Evolutionary conservation across 1,284 basidiomycete genomes (phyloP).

Genomic region (Chalciporus sp.): DNA sequence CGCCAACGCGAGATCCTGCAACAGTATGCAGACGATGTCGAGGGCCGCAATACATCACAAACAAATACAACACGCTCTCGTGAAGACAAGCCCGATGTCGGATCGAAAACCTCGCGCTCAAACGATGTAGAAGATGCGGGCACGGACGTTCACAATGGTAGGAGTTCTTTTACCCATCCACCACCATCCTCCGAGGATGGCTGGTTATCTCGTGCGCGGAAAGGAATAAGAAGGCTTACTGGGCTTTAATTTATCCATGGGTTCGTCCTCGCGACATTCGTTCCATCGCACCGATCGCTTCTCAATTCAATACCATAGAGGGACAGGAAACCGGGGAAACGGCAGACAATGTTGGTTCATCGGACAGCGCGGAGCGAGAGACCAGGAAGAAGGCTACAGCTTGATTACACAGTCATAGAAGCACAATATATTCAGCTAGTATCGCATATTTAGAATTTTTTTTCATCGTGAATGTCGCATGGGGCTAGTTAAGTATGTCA

Average conservation of each 20-base stretch:
- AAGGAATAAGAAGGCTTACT: constrained; percentile 67
- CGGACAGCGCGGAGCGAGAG: constrained; percentile 36
- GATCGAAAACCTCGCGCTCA: constrained; percentile 28
- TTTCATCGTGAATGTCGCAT: constrained; percentile 25
- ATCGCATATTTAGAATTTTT: constrained; percentile 21
- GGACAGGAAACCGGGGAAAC: constrained; percentile 16
- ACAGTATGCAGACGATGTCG: constrained; percentile 90
- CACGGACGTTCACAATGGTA: constrained; percentile 64
- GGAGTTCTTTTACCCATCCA: constrained; percentile 62
- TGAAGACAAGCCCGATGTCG: constrained; percentile 19
- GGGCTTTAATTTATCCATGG: constrained; percentile 62
- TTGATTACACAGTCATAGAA: constrained; percentile 40
- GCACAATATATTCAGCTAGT: constrained; percentile 21
- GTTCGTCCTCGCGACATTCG: constrained; percentile 32
- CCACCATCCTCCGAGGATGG: constrained; percentile 54
- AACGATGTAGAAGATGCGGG: constrained; percentile 32
- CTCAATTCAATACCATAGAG: constrained; percentile 35
- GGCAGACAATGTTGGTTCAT: constrained; percentile 23
- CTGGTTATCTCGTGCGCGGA: constrained; percentile 70
- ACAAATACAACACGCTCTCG: constrained; percentile 26
- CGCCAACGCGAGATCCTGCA: constrained; percentile 88
- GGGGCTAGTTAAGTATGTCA: constrained; percentile 8
- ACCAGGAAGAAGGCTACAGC: constrained; percentile 45
- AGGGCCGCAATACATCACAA: constrained; percentile 54
- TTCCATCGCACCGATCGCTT: constrained; percentile 43